These are phyloP conservation scores for Talaromyces sp. DNA, from an alignment of 2,329 filamentous ascomycete genomes.

Conservation along the genomic window DNA sequence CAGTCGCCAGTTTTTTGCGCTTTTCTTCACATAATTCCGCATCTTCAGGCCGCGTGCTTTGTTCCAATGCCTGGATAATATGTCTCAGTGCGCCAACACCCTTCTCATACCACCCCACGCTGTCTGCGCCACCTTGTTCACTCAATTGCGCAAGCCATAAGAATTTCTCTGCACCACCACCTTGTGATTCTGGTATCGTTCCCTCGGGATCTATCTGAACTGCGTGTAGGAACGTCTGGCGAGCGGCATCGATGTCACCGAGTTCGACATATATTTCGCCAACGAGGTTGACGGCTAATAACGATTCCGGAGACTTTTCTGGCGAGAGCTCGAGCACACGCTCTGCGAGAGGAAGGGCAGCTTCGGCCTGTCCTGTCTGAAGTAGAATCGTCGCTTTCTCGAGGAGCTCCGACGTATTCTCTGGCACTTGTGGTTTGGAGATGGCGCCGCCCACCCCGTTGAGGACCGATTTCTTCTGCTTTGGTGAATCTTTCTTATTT, in stretches of 20 bases:
- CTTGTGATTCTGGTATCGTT: constrained; percentile 59
- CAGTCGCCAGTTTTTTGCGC: constrained; percentile 75
- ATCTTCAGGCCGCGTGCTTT: constrained; percentile 34
- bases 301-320: constrained; percentile 29
- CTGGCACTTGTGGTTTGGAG: constrained; percentile 39
- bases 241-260: constrained; percentile 72
- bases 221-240: constrained; percentile 65
- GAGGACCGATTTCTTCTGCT: constrained; percentile 38
- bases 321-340: constrained; percentile 42
- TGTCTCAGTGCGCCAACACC: constrained; percentile 65
- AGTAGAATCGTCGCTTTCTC: constrained; percentile 51
- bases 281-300: constrained; percentile 64
- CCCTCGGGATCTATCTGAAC: constrained; percentile 73
- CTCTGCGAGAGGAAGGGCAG: constrained; percentile 50
- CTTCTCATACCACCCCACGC: constrained; percentile 56
- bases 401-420: constrained; percentile 51
- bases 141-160: constrained; percentile 88
- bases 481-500: constrained; percentile 36
- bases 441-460: constrained; percentile 33
- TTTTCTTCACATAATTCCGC: constrained; percentile 57
- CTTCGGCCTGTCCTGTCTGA: constrained; percentile 53
- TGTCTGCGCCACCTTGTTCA: constrained; percentile 55
- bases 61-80: constrained; percentile 62
- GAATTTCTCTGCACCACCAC: constrained; percentile 89
- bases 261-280: constrained; percentile 78